Conservation (phyloP, 139 green algal genomes). For the Volvox africanus region DNA sequence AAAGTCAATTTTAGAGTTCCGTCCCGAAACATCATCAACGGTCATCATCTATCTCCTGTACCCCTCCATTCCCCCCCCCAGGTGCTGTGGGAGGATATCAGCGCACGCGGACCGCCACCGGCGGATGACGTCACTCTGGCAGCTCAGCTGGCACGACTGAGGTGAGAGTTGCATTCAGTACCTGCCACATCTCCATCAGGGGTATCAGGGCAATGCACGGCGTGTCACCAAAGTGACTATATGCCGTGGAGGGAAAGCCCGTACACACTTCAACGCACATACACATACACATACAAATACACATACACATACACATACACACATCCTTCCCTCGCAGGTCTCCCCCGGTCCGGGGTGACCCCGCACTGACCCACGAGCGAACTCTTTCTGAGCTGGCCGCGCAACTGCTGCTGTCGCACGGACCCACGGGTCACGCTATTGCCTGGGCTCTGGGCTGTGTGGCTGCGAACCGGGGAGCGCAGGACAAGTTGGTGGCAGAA, state of each 20-base stretch:
- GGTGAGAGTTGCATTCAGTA: neutral
- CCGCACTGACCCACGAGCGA: neutral
- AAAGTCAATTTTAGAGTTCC: no score
- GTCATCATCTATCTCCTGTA: no score
- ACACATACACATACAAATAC: no score
- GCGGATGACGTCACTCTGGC: slow-evolving; percentile 36
- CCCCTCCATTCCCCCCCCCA: no score
- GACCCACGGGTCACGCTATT: neutral
- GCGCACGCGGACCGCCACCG: slow-evolving; percentile 27
- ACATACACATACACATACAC: no score
- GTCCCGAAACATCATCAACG: no score
- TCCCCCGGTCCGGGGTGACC: neutral
- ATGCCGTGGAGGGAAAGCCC: no score
- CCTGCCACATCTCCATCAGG: no score
- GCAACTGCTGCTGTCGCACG: slow-evolving; percentile 9
- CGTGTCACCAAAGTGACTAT: no score
- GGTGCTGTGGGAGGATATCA: slow-evolving; percentile 39
- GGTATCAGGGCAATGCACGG: no score
- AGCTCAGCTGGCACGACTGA: slow-evolving; percentile 46
- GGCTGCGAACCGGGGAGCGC: slow-evolving; percentile 4
- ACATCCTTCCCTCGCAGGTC: neutral
- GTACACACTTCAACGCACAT: no score
- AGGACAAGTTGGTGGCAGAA: slow-evolving; percentile 47
- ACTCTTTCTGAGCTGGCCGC: slow-evolving; percentile 11
- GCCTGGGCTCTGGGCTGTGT: slow-evolving; percentile 46